Evolutionary conservation across 2,329 filamentous ascomycete genomes (phyloP).

Genomic region (Kalaharituber pfeilii): DNA sequence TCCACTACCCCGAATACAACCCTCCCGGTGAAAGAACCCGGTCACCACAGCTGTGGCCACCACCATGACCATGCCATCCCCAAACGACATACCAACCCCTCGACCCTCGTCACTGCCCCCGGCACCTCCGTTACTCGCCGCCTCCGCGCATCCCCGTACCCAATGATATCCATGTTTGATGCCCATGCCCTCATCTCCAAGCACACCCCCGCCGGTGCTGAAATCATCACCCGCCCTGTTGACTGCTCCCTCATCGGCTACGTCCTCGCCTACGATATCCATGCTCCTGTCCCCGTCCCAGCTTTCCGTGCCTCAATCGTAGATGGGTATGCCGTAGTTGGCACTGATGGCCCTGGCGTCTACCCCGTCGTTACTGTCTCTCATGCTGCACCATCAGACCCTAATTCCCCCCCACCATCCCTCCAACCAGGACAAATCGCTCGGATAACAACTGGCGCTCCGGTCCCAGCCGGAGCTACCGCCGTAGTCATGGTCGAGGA

Average conservation of each 20-base stretch:
- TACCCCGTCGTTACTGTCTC: conserved; percentile 79
- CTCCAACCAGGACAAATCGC: conserved; percentile 61
- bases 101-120: conserved; percentile 39
- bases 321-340: conserved; percentile 79
- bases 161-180: conserved; percentile 73
- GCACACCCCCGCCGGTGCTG: conserved; percentile 47
- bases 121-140: conserved; percentile 36
- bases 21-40: conserved; percentile 1
- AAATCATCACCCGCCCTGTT: conserved; percentile 42
- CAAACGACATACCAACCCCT: conserved; percentile 35
- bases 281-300: conserved; percentile 65
- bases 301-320: conserved; percentile 93
- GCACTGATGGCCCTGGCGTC: conserved; percentile 42
- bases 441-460: conserved; percentile 86
- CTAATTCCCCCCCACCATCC: conserved; percentile 30
- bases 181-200: conserved; percentile 57
- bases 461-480: conserved; percentile 71
- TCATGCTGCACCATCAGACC: conserved; percentile 59
- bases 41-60: conserved; percentile 28
- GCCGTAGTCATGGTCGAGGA: conserved; percentile 97
- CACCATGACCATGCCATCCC: conserved; percentile 28
- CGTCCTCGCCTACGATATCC: conserved; percentile 69
- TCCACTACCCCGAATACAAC: conserved; percentile 12
- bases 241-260: conserved; percentile 50
- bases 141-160: conserved; percentile 73